Conservation (phyloP, 257 asterid genomes). For the Jasminum sambac region DNA sequence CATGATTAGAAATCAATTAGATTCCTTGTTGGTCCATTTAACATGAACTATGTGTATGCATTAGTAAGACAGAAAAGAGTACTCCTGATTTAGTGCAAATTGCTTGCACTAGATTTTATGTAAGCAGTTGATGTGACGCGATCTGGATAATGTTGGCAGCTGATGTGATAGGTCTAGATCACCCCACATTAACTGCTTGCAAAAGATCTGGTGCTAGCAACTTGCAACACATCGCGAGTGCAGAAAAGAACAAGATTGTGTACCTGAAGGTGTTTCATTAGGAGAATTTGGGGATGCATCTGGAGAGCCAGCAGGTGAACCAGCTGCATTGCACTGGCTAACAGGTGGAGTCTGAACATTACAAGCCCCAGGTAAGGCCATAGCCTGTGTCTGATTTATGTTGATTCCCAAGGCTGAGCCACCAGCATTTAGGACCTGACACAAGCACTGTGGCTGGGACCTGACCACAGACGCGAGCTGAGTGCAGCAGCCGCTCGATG, state of each 20-base stretch:
- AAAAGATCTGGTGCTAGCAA: too few relatives aligned
- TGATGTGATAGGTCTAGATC: too few relatives aligned
- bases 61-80: too few relatives aligned
- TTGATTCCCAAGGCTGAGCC: constrained; percentile 55
- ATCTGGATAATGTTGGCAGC: too few relatives aligned
- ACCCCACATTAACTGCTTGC: too few relatives aligned
- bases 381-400: constrained; percentile 78
- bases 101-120: too few relatives aligned
- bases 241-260: background rate
- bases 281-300: constrained; percentile 27
- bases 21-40: background rate
- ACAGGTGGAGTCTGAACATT: constrained; percentile 35
- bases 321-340: constrained; percentile 33
- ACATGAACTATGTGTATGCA: too few relatives aligned
- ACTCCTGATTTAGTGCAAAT: too few relatives aligned
- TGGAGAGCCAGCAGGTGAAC: constrained; percentile 34
- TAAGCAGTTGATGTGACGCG: too few relatives aligned
- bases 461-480: constrained; percentile 65
- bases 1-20: background rate
- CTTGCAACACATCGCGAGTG: too few relatives aligned
- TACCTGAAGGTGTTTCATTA: constrained; percentile 24
- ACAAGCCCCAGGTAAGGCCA: constrained; percentile 55
- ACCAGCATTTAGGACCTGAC: constrained; percentile 68
- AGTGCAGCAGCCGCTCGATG: constrained; percentile 66
- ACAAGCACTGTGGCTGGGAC: constrained; percentile 70